phyloP scores from a whole-genome alignment of 2,329 filamentous ascomycete species.

The Geosmithia flava region DNA sequence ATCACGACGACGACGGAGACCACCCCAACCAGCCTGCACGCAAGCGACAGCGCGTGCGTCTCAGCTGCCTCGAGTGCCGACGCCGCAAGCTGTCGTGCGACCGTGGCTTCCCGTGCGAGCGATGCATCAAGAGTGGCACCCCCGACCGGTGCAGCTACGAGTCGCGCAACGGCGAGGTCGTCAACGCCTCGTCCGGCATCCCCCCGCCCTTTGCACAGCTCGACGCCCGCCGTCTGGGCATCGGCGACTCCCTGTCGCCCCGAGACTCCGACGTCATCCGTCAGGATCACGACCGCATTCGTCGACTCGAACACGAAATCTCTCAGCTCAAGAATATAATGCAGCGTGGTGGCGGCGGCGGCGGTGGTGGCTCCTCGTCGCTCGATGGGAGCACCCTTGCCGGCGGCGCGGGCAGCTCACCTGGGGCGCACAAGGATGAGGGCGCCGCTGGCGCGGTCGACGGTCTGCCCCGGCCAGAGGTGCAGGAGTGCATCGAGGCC shows the following conservation, averaged over 20 bases:
- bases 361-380: conserved; percentile 17
- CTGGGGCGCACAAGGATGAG: conserved; percentile 31
- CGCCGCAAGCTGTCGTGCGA: conserved; percentile 50
- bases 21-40: conserved; percentile 25
- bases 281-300: conserved; percentile 45
- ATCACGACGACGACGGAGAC: conserved; percentile 14
- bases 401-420: conserved; percentile 23
- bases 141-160: conserved; percentile 48
- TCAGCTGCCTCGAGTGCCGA: conserved; percentile 49
- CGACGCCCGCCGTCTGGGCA: conserved; percentile 23
- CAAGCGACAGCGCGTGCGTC: conserved; percentile 46
- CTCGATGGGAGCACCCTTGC: conserved; percentile 39
- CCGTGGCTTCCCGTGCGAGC: conserved; percentile 47
- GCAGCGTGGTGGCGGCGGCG: conserved; percentile 7
- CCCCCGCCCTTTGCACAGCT: conserved; percentile 28
- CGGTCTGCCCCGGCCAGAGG: conserved; percentile 18
- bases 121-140: conserved; percentile 49
- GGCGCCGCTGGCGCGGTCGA: conserved; percentile 8
- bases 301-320: conserved; percentile 45
- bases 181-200: conserved; percentile 32
- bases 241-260: conserved; percentile 17
- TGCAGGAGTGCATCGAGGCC: conserved; percentile 26
- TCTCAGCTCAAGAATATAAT: conserved; percentile 42
- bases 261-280: conserved; percentile 22
- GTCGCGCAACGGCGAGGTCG: conserved; percentile 37